Base-by-base conservation (phyloP, 352 stramenopile species). In the Globisporangium uncinulatum region DNA sequence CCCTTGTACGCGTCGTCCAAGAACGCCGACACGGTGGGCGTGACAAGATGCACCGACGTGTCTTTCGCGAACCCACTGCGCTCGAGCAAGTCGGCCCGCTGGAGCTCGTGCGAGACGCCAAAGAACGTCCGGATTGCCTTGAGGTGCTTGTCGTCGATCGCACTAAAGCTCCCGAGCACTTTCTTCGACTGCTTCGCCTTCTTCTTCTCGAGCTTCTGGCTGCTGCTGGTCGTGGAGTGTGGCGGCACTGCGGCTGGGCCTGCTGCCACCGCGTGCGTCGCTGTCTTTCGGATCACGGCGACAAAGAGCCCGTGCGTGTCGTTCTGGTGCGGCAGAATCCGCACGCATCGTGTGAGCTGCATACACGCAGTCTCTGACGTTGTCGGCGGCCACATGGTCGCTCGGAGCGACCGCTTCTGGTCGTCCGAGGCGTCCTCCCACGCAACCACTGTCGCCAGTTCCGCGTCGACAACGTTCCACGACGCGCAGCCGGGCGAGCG, bases 221-320 rank as follows among this genome's bases (percentile, higher is more conserved):
- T 53, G 4, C 32, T 51, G 19, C 45, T 46, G 11, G 19, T 51
- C 15, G 63, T 24, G 32, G 57, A 36, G 5, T 4, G 19, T 63
- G 66, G 32, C 29, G 41, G 19, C 2, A 21, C 24, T 5, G 62
- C 54, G 42, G 78, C 69, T 41, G 79, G 77, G 4, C 69, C 74
- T 45, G 64, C 64, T 21, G 55, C 50, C 14, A 64, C 48, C 0
- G 29, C 42, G 4, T 54, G 11, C 19, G 69, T 70, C 54, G 65
- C 62, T 51, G 73, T 50, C 56, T 89, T 91, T 59, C 96, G 96
- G 31, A 99, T 83, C 13, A 99, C 76, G 15, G 90, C 91, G n/a
- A 99, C 61, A 67, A 99, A 99, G 59, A 99, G 97, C 0, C 96
- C 97, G 51, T 97, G 96, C 0, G 96, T 98, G 68, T 99, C 89